phyloP scores from a whole-genome alignment of 1,139 yeast genomes.

The Blastobotrys malaysiensis region DNA sequence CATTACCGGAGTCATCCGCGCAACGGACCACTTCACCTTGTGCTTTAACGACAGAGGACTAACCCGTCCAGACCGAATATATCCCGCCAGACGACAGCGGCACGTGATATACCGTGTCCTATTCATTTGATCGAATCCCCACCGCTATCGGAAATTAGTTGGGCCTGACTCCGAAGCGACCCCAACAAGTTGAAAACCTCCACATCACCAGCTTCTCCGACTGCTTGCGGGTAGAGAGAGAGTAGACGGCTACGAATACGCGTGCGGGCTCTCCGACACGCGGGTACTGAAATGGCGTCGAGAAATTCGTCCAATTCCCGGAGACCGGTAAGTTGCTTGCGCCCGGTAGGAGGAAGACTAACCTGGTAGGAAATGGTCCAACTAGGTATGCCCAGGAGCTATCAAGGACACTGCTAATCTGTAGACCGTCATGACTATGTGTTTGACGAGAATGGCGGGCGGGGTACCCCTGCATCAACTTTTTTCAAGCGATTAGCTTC shows the following conservation, averaged over 20 bases:
- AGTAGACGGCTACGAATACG: neutral
- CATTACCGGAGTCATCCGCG: neutral
- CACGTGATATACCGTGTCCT: too few species aligned
- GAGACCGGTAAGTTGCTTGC: neutral
- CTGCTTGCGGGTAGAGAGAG: neutral
- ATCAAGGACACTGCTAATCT: neutral
- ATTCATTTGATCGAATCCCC: too few species aligned
- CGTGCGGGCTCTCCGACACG: neutral
- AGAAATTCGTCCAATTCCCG: neutral
- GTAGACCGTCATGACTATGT: constrained; percentile 50
- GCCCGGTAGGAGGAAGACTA: neutral
- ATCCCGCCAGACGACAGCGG: too few species aligned
- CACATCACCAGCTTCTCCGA: neutral
- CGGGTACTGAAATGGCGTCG: neutral
- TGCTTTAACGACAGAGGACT: neutral
- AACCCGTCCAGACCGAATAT: neutral
- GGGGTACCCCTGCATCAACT: constrained; percentile 56
- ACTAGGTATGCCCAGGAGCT: constrained; percentile 8
- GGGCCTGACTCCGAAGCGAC: neutral
- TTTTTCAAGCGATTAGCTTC: constrained; percentile 49
- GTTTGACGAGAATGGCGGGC: constrained; percentile 64
- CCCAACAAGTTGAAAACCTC: neutral
- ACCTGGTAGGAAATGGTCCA: constrained; percentile 22
- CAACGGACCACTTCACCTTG: neutral
- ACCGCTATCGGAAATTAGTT: neutral